These are phyloP conservation scores for Cladosporium colombiae DNA, from an alignment of 2,329 filamentous ascomycete species.

Conservation along the genomic window DNA sequence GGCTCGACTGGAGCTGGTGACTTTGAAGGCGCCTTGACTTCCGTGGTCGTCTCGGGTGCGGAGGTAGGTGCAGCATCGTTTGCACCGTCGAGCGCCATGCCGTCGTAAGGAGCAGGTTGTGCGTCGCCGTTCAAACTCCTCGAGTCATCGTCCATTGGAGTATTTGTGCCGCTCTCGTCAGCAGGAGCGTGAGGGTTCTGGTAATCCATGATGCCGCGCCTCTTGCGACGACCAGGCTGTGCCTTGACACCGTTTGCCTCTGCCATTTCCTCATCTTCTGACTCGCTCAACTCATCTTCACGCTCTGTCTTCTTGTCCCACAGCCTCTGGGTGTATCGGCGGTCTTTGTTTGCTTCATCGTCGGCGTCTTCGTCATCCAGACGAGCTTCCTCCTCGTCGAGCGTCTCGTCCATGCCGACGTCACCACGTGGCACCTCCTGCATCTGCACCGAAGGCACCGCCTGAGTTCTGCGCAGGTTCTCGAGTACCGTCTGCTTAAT, in stretches of 20 bases:
- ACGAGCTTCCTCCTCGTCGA: slow-evolving; percentile 64
- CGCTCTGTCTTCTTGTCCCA: slow-evolving; percentile 74
- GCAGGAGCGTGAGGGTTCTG: slow-evolving; percentile 56
- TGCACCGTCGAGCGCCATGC: slow-evolving; percentile 34
- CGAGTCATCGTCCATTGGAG: slow-evolving; percentile 34
- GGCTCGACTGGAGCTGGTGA: slow-evolving; percentile 21
- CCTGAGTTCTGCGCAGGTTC: slow-evolving; percentile 63
- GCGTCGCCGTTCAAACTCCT: slow-evolving; percentile 35
- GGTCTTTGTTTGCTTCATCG: slow-evolving; percentile 83
- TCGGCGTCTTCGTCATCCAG: slow-evolving; percentile 75
- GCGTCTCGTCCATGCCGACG: slow-evolving; percentile 57
- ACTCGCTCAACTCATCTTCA: slow-evolving; percentile 75
- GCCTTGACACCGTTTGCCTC: slow-evolving; percentile 69
- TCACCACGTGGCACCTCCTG: slow-evolving; percentile 62
- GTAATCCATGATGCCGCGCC: slow-evolving; percentile 63
- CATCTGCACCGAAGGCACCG: slow-evolving; percentile 64
- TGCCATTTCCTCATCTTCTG: slow-evolving; percentile 83
- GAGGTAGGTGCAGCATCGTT: slow-evolving; percentile 25
- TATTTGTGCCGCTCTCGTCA: slow-evolving; percentile 55
- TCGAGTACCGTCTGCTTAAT: slow-evolving; percentile 67
- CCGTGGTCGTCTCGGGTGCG: slow-evolving; percentile 29
- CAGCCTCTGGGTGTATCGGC: slow-evolving; percentile 75
- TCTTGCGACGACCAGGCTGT: slow-evolving; percentile 49
- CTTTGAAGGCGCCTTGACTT: slow-evolving; percentile 30
- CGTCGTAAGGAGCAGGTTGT: slow-evolving; percentile 20